phyloP scores from a whole-genome alignment of 1,284 basidiomycete genomes.

The Trichosporon faecale region DNA sequence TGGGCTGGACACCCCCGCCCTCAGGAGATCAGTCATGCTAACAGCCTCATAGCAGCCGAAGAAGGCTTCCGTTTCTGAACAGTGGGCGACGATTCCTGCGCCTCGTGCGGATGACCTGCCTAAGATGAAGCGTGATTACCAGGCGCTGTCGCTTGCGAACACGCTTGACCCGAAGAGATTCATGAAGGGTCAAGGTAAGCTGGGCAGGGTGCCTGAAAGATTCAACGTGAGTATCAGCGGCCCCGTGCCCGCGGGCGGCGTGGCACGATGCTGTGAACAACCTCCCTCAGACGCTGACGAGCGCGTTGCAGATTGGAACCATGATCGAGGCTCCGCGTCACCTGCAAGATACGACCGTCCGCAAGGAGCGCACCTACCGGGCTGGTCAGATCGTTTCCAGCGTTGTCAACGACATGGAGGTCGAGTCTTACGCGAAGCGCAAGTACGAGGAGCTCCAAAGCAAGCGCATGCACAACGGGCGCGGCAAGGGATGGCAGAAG shows the following conservation, averaged over 20 bases:
- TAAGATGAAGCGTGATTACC: conserved; percentile 83
- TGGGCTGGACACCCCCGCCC: not conserved
- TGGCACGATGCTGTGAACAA: not conserved
- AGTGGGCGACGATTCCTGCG: conserved; percentile 89
- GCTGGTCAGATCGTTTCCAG: conserved; percentile 81
- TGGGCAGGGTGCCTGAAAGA: conserved; percentile 69
- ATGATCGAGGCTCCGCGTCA: conserved; percentile 72
- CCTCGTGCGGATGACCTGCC: conserved; percentile 76
- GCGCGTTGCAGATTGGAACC: conserved; percentile 70
- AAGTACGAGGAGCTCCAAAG: conserved; percentile 84
- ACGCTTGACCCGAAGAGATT: conserved; percentile 95
- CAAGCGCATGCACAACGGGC: conserved; percentile 67
- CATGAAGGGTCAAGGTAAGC: conserved; percentile 82
- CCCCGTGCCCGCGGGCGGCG: not conserved
- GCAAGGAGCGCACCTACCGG: conserved; percentile 78
- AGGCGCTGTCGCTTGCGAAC: conserved; percentile 84
- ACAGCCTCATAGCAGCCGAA: conserved; percentile 54
- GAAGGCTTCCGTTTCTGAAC: conserved; percentile 71
- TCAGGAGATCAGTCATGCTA: not conserved
- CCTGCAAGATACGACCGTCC: conserved; percentile 67
- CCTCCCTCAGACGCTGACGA: not conserved
- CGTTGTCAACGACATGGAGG: conserved; percentile 79
- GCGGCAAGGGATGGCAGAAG: conserved; percentile 69
- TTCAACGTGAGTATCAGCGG: conserved; percentile 67
- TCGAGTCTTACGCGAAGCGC: conserved; percentile 83